phyloP scores from a whole-genome alignment of 2,329 filamentous ascomycete species.

The Coniochaeta ligniaria region DNA sequence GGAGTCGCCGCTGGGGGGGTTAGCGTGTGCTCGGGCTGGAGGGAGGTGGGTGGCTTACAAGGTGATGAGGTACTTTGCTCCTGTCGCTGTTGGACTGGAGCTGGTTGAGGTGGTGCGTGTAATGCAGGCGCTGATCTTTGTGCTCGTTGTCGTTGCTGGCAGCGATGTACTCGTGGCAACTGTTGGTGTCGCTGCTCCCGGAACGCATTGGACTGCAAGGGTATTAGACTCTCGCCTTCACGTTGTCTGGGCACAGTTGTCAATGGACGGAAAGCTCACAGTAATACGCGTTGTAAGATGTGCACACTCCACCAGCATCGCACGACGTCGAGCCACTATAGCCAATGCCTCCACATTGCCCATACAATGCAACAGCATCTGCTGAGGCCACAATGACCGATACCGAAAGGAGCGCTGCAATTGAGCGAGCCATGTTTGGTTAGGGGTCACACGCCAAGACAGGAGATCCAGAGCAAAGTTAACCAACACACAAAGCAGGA shows the following conservation, averaged over 20 bases:
- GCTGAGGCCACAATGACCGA: constrained; percentile 4
- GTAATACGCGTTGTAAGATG: constrained; percentile 10
- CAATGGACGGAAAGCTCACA: constrained; percentile 4
- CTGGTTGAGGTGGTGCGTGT: constrained; percentile 5
- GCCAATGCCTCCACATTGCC: constrained; percentile 12
- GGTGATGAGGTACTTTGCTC: constrained; percentile 29
- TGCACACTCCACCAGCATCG: constrained; percentile 8
- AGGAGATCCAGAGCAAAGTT: neutral
- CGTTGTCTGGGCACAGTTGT: too few relatives aligned
- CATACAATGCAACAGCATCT: constrained; percentile 5
- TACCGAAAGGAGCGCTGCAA: neutral
- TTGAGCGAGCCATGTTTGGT: neutral
- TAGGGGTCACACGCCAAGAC: neutral
- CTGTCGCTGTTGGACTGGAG: constrained; percentile 1
- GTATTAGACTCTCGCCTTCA: neutral
- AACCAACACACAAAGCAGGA: neutral
- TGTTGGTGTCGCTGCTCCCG: constrained; percentile 2
- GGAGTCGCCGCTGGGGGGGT: constrained; percentile 42
- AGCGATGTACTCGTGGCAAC: neutral
- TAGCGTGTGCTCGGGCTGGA: neutral
- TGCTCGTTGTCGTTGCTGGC: constrained; percentile 2
- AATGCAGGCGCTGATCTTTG: constrained; percentile 2
- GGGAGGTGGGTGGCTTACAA: constrained; percentile 22
- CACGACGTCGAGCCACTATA: constrained; percentile 9
- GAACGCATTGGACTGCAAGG: constrained; percentile 11